These are phyloP conservation scores for Globisporangium nagaii DNA, from an alignment of 352 stramenopile genomes.

Conservation along the genomic window DNA sequence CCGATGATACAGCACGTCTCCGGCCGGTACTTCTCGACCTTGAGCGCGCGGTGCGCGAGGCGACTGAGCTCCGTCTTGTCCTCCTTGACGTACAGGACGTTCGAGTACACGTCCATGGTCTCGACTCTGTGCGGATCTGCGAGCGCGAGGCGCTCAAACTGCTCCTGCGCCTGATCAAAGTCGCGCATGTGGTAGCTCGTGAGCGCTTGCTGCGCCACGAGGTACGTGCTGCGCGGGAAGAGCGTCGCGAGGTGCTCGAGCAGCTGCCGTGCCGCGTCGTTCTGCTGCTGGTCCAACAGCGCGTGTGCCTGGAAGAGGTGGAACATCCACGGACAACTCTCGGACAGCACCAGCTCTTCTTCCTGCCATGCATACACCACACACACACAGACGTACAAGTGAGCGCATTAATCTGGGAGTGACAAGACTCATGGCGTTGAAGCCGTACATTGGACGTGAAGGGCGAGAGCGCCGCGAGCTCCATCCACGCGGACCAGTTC, in stretches of 20 bases:
- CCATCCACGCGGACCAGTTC: conserved; percentile 98
- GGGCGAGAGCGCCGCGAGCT: conserved; percentile 76
- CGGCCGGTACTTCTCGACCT: conserved; percentile 95
- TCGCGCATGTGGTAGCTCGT: conserved; percentile 81
- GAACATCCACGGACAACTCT: conserved; percentile 70
- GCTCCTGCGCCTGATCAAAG: conserved; percentile 73
- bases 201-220: conserved; percentile 69
- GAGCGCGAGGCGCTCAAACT: conserved; percentile 59
- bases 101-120: conserved; percentile 83
- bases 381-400: too few species aligned
- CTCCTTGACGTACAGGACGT: conserved; percentile 85
- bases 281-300: conserved; percentile 75
- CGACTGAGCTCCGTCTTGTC: conserved; percentile 84
- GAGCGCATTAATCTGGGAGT: background rate
- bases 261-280: conserved; percentile 51
- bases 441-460: conserved; percentile 43
- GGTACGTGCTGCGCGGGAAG: conserved; percentile 69
- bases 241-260: conserved; percentile 39
- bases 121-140: conserved; percentile 74
- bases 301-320: conserved; percentile 82
- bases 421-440: conserved; percentile 10
- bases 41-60: conserved; percentile 88
- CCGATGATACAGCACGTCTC: conserved; percentile 98
- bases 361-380: too few species aligned
- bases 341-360: conserved; percentile 46